Percentiles rank a stretch among this genome's conserved stretches.
These are phyloP conservation scores for Buxus sempervirens DNA, from an alignment of 164 flowering plant species.

Conservation along the genomic window DNA sequence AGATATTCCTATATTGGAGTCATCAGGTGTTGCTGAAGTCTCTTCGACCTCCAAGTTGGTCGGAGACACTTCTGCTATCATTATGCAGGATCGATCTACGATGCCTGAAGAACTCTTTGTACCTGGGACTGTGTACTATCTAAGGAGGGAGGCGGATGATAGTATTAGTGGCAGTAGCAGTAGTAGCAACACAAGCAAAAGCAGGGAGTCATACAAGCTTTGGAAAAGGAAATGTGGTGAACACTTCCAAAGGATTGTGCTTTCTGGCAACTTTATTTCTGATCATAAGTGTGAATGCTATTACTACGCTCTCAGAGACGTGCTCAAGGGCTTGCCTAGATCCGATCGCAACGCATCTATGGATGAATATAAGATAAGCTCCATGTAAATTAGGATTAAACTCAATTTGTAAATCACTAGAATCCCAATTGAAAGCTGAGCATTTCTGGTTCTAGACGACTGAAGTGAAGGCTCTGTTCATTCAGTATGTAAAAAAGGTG, in stretches of 20 bases:
- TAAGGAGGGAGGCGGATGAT: slow-evolving; percentile 6
- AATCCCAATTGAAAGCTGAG: no score
- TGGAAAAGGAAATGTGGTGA: slow-evolving; percentile 70
- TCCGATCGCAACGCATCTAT: slow-evolving; percentile 21
- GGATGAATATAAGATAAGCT: slow-evolving; percentile 1
- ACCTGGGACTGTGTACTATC: slow-evolving; percentile 54
- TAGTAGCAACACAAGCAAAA: slow-evolving; percentile 10
- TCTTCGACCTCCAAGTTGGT: slow-evolving; percentile 15
- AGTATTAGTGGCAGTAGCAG: not conserved
- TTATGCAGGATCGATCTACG: slow-evolving; percentile 13
- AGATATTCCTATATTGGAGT: slow-evolving; percentile 27
- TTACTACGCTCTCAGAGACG: slow-evolving; percentile 83
- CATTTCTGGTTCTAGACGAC: no score
- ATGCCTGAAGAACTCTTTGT: slow-evolving; percentile 60
- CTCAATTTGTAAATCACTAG: no score
- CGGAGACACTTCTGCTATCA: slow-evolving; percentile 7
- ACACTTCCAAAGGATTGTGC: slow-evolving; percentile 68
- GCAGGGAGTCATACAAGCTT: slow-evolving; percentile 49
- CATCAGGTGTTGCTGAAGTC: slow-evolving; percentile 6
- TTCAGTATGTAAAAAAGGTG: no score
- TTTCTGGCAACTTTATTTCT: slow-evolving; percentile 66
- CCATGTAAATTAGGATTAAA: not conserved
- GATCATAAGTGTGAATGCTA: slow-evolving; percentile 92
- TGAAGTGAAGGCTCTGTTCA: no score
- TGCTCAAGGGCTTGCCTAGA: slow-evolving; percentile 69